A percentile compares a stretch with the other conserved stretches of the same genome.
Conservation (phyloP, 768 basidiomycete genomes). For the Mycena albidolilacea region DNA sequence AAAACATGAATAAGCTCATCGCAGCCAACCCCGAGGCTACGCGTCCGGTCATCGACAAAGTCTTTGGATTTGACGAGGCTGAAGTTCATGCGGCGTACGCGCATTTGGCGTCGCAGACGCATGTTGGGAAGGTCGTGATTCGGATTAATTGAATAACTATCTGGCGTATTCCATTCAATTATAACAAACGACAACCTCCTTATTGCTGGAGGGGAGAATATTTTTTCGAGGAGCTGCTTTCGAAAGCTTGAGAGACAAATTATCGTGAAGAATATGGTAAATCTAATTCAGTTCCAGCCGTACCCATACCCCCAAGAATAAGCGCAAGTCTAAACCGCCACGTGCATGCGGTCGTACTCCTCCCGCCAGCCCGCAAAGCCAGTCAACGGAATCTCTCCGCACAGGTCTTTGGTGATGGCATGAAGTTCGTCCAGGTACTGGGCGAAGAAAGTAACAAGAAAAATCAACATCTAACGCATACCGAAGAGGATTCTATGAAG, state of each 20-base stretch:
- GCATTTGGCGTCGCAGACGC: neutral
- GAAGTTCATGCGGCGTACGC: neutral
- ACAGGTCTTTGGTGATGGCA: conserved; percentile 51
- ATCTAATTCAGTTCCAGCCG: too few relatives aligned
- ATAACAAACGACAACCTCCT: too few relatives aligned
- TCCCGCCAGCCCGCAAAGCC: conserved; percentile 56
- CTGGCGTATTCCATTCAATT: too few relatives aligned
- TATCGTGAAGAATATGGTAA: too few relatives aligned
- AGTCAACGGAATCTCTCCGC: conserved; percentile 57
- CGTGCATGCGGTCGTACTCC: conserved; percentile 46
- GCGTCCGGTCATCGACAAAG: neutral
- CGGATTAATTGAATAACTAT: neutral
- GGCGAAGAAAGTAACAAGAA: neutral
- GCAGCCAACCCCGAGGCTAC: neutral
- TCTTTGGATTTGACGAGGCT: neutral
- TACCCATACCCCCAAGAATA: too few relatives aligned
- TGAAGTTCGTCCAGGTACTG: conserved; percentile 58
- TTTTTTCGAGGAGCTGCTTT: too few relatives aligned
- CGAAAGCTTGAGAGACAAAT: too few relatives aligned
- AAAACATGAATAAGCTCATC: too few relatives aligned
- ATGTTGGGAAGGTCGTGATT: neutral
- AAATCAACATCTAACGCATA: neutral
- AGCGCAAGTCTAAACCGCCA: conserved; percentile 5
- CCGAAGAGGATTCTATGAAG: neutral
- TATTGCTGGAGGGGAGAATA: too few relatives aligned